Percentiles rank a stretch among this genome's conserved stretches.
Conservation (phyloP, 2,329 filamentous ascomycete species). For the Trichoderma pleuroti region DNA sequence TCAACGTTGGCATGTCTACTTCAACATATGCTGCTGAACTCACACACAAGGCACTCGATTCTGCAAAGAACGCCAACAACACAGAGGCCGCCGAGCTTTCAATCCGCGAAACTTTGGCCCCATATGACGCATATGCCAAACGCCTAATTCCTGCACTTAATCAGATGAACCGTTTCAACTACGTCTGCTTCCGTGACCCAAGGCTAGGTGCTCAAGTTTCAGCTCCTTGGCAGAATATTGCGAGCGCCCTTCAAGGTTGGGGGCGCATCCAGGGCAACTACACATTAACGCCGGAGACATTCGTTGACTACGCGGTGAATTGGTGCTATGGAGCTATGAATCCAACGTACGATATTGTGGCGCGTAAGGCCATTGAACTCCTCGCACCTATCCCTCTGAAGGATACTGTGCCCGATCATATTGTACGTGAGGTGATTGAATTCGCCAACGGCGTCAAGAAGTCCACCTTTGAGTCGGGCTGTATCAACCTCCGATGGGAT, state of each 20-base stretch:
- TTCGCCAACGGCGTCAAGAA: not conserved
- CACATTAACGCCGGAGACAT: no score
- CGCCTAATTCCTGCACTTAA: not conserved
- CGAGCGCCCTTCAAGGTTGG: no score
- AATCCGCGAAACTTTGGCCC: not conserved
- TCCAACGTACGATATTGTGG: not conserved
- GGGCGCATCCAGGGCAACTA: no score
- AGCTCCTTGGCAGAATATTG: no score
- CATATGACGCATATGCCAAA: conserved; percentile 1
- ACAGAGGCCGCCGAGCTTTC: not conserved
- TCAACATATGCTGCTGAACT: conserved; percentile 8
- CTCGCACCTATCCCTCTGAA: not conserved
- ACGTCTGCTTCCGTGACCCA: no score
- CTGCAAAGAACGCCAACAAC: no score
- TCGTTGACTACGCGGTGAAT: no score
- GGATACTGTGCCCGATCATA: not conserved
- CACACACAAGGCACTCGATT: not conserved
- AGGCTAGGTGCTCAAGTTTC: no score
- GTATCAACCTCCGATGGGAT: no score
- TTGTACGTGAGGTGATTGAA: not conserved
- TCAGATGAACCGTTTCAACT: conserved; percentile 3
- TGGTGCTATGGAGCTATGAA: not conserved
- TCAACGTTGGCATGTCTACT: conserved; percentile 1
- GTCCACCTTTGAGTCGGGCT: no score
- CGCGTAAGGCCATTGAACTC: not conserved